Evolutionary conservation across 2,329 filamentous ascomycete species (phyloP).

Genomic region (Lachnellula occidentalis): DNA sequence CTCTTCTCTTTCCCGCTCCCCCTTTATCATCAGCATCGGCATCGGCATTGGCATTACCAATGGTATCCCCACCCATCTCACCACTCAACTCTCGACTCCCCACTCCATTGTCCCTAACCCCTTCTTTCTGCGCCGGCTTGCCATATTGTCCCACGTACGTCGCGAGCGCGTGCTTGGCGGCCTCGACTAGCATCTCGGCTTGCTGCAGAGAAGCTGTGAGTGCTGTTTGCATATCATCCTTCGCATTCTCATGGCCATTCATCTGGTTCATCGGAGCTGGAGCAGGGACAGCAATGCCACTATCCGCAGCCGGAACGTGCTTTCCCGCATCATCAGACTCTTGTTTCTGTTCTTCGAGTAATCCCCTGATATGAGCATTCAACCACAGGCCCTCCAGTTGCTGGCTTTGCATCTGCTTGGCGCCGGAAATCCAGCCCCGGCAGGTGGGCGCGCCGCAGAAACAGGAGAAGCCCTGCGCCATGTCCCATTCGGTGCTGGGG

Average conservation of each 20-base stretch:
- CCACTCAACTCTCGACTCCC: slow-evolving; percentile 49
- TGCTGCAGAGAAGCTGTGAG: background rate
- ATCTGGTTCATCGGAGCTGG: background rate
- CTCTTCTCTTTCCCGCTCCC: background rate
- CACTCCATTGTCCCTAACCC: background rate
- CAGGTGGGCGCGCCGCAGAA: slow-evolving; percentile 53
- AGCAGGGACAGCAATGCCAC: background rate
- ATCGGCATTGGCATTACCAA: no score
- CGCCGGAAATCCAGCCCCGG: slow-evolving; percentile 57
- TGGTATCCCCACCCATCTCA: slow-evolving; percentile 61
- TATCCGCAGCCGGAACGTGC: slow-evolving; percentile 1
- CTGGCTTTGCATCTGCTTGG: slow-evolving; percentile 60
- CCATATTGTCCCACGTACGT: slow-evolving; percentile 8
- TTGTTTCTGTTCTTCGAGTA: slow-evolving; percentile 41
- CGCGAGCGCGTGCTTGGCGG: slow-evolving; percentile 33
- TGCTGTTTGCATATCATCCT: slow-evolving; percentile 25
- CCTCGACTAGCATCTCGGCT: slow-evolving; percentile 28
- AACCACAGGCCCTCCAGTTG: slow-evolving; percentile 57
- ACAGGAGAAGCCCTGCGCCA: slow-evolving; percentile 68
- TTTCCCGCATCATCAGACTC: background rate
- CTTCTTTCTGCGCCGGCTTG: background rate
- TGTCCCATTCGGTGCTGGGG: slow-evolving; percentile 68
- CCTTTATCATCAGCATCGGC: slow-evolving; percentile 15
- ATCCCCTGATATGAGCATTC: slow-evolving; percentile 53
- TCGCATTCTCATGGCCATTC: slow-evolving; percentile 32